Evolutionary conservation across 2,329 filamentous ascomycete species (phyloP), one percentile per base, ranked within the genome.

Genomic region (Ilyonectria robusta): DNA sequence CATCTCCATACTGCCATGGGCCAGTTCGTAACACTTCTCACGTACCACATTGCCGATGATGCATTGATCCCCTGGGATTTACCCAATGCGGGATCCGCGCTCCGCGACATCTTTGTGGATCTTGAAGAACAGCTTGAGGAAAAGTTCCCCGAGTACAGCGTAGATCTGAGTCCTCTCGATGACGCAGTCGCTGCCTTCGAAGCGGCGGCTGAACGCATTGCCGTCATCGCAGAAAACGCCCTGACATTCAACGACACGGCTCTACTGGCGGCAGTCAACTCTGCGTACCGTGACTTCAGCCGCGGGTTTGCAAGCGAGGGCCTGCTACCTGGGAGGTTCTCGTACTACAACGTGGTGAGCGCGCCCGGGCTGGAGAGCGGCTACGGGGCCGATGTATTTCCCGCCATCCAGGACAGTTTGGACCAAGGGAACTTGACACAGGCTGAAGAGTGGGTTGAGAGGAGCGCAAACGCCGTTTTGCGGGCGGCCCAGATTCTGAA

Each of bases 1-100:
- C 75, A 79, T 51, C 81, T 82, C 1, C 86, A 88, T 70, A 80
- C 81, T 8, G 84, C 82, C 3, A 85, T 88, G 70, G 84, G 84
- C 6, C 83, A 86, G 11, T 72, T 70, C 4, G 60, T 70, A 0
- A 68, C 70, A 0, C 59, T 72, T 0, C 33, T 72, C 1, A 60
- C 70, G 0, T 72, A 72, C 2, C 69, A 71, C 5, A 71, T 71
- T 6, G 69, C 69, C 17, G 68, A 71, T 2, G 68, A 71, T 5
- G 58, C 66, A 0, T 33, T 71, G 7, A 71, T 71, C 2, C 69
- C 69, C 0, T 71, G 69, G 33, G 69, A 71, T 6, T 42, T 71
- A 2, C 33, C 37, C 1, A 69, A 71, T 13, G 68, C 69, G 0
- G 68, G 68, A 0, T 55, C 66, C 0, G 61, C 65, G 31, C 62